A percentile compares a stretch with the other conserved stretches of the same genome.
phyloP scores from a whole-genome alignment of 108 stramenopile species.

The Nitzschia sp. region DNA sequence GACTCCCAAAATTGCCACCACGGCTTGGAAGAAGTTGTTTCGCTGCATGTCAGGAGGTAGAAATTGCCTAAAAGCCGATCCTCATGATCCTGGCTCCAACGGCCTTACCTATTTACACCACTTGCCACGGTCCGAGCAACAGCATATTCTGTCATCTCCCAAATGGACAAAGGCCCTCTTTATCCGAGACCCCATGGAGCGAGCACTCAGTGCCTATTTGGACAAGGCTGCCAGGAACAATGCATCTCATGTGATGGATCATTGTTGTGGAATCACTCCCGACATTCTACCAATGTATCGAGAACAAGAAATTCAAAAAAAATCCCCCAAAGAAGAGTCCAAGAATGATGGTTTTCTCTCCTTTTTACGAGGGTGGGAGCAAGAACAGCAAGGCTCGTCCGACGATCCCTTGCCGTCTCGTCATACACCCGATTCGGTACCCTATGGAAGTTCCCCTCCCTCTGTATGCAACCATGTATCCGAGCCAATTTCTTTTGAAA shows the following conservation, averaged over 20 bases:
- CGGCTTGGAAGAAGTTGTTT: constrained; percentile 46
- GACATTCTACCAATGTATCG: not conserved
- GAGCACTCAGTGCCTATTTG: constrained; percentile 55
- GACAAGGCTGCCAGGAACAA: constrained; percentile 33
- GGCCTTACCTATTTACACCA: constrained; percentile 43
- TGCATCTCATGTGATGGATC: not conserved
- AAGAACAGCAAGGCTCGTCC: not conserved
- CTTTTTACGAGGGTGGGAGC: not conserved
- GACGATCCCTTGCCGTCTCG: not conserved
- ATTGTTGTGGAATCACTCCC: constrained; percentile 11
- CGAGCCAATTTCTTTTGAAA: constrained; percentile 2
- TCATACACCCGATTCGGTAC: too few relatives aligned
- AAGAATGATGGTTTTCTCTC: too few relatives aligned
- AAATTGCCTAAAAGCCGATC: constrained; percentile 32
- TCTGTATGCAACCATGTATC: too few relatives aligned
- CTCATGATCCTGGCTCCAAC: constrained; percentile 44
- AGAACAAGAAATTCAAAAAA: not conserved
- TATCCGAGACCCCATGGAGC: constrained; percentile 60
- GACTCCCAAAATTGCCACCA: constrained; percentile 51
- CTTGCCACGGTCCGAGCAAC: constrained; percentile 28
- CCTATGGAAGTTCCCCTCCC: too few relatives aligned
- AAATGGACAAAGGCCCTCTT: constrained; percentile 60
- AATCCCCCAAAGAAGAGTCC: too few relatives aligned
- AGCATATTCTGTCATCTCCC: constrained; percentile 33
- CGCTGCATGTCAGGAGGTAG: constrained; percentile 42